Evolutionary conservation across 371 early-diverging fungal species (phyloP).

Genomic region (Phascolomyces articulosus): DNA sequence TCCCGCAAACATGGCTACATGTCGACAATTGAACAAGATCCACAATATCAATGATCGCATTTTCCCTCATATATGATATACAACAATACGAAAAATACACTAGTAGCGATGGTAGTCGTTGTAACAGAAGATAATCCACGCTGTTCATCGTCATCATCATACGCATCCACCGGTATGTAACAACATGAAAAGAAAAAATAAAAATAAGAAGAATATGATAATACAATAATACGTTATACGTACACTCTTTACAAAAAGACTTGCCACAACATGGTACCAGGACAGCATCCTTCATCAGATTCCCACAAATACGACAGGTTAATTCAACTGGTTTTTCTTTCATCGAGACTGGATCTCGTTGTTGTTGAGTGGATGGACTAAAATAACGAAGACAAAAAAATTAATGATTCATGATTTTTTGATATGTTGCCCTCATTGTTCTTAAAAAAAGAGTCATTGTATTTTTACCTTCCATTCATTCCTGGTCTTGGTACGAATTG

Average conservation of each 20-base stretch:
- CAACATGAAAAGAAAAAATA: neutral
- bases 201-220: neutral
- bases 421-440: neutral
- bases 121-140: no score
- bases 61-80: no score
- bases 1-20: no score
- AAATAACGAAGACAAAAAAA: neutral
- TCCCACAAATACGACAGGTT: constrained; percentile 76
- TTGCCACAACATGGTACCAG: constrained; percentile 85
- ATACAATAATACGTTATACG: constrained; percentile 29
- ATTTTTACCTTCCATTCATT: constrained; percentile 29
- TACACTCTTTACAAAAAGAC: constrained; percentile 88
- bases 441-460: neutral
- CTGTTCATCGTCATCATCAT: no score
- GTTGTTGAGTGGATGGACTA: neutral
- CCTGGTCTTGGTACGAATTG: constrained; percentile 44
- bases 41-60: no score
- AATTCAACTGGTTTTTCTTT: constrained; percentile 55
- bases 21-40: no score
- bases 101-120: no score
- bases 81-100: no score
- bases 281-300: constrained; percentile 82
- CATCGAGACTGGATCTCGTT: neutral
- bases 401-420: neutral
- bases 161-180: neutral